Evolutionary conservation across 306 rosid genomes (phyloP).

Genomic region (Prinsepia uniflora): DNA sequence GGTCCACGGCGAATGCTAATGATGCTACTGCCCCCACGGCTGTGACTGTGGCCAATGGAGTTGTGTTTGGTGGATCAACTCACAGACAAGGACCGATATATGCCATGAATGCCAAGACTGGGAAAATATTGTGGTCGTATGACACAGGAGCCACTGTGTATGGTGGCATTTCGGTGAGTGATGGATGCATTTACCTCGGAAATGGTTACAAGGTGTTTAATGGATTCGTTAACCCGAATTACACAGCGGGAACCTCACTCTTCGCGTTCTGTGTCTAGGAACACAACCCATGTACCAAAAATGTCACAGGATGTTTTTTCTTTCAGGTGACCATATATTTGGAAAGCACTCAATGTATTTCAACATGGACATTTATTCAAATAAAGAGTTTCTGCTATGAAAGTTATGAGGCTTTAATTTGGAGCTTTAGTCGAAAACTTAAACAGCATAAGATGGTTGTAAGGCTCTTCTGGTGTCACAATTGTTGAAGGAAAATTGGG

Average conservation of each 20-base stretch:
- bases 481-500: constrained; percentile 74
- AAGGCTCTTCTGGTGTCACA: constrained; percentile 52
- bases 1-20: constrained; percentile 41
- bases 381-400: too few species aligned
- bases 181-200: constrained; percentile 56
- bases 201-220: constrained; percentile 44
- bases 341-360: too few species aligned
- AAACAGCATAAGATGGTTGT: constrained; percentile 48
- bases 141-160: constrained; percentile 39
- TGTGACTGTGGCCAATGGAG: constrained; percentile 52
- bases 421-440: constrained; percentile 41
- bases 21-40: constrained; percentile 31
- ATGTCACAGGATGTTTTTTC: neutral
- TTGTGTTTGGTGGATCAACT: constrained; percentile 47
- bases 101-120: constrained; percentile 37
- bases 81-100: constrained; percentile 35
- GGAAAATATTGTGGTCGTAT: constrained; percentile 45
- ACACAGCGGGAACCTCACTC: constrained; percentile 42
- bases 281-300: neutral
- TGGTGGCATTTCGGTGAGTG: constrained; percentile 52
- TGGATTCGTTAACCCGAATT: constrained; percentile 26
- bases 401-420: too few species aligned
- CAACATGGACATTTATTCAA: too few species aligned
- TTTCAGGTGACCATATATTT: too few species aligned
- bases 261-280: constrained; percentile 43